Percentiles rank a stretch among this genome's conserved stretches.
These are phyloP conservation scores for Fusarium hostae DNA, from an alignment of 2,329 filamentous ascomycete genomes.

Conservation along the genomic window DNA sequence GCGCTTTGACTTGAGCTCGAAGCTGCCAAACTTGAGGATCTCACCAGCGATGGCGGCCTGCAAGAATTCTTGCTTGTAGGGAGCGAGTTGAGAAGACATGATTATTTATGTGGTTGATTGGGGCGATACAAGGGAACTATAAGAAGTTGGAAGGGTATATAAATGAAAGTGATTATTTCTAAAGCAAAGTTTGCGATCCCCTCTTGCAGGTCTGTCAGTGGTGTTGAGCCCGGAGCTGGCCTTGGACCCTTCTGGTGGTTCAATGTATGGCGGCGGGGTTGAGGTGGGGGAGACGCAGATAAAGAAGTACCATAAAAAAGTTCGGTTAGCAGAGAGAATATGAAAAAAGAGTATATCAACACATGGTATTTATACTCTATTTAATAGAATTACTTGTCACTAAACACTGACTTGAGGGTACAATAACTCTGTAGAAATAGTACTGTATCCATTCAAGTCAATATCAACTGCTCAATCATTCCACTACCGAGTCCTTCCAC, in stretches of 20 bases:
- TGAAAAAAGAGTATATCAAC: not conserved
- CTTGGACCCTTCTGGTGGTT: conserved; percentile 21
- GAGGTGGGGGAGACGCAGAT: conserved; percentile 35
- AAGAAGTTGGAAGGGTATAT: too few species aligned
- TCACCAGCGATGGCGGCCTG: conserved; percentile 73
- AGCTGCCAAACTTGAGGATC: conserved; percentile 83
- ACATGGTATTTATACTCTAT: not conserved
- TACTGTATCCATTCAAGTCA: not conserved
- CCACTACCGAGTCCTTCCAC: conserved; percentile 6
- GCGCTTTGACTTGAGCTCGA: conserved; percentile 92
- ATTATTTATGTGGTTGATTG: not conserved
- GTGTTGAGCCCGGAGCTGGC: conserved; percentile 33
- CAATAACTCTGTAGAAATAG: not conserved
- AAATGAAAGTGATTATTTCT: not conserved
- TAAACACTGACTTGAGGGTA: not conserved
- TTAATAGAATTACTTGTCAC: too few species aligned
- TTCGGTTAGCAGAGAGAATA: not conserved
- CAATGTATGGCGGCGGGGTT: conserved; percentile 34
- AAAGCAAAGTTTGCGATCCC: conserved; percentile 38
- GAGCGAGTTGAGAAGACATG: conserved; percentile 61
- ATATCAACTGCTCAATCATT: too few species aligned
- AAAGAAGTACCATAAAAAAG: conserved; percentile 7
- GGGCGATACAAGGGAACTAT: not conserved
- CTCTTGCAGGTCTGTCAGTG: conserved; percentile 19
- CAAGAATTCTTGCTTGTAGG: conserved; percentile 80